A percentile compares a stretch with the other conserved stretches of the same genome.
Conservation (phyloP, 2,329 filamentous ascomycete species). For the Chrysosporium queenslandicum region DNA sequence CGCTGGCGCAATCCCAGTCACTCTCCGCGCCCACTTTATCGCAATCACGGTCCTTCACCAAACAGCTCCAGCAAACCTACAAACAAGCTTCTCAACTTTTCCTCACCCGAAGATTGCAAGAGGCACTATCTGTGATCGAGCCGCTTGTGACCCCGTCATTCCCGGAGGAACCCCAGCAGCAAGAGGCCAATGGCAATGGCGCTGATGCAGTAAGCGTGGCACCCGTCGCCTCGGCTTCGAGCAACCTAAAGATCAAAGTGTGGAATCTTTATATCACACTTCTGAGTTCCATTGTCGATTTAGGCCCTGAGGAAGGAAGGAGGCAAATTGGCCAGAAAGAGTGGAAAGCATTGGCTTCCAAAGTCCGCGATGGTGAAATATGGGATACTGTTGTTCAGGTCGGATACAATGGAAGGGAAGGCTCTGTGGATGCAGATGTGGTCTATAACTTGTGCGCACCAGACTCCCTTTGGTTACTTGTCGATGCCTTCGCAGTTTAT, state of each 20-base stretch:
- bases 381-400: conserved; percentile 87
- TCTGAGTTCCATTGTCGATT: conserved; percentile 78
- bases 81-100: conserved; percentile 90
- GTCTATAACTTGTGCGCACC: conserved; percentile 48
- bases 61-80: conserved; percentile 80
- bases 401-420: conserved; percentile 80
- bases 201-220: conserved; percentile 47
- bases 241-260: conserved; percentile 79
- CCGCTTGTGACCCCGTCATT: conserved; percentile 61
- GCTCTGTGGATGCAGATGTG: conserved; percentile 86
- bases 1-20: conserved; percentile 42
- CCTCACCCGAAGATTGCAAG: conserved; percentile 82
- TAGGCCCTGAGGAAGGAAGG: conserved; percentile 84
- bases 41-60: conserved; percentile 44
- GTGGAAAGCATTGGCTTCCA: conserved; percentile 71
- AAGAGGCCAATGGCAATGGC: conserved; percentile 38
- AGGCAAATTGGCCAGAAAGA: conserved; percentile 72
- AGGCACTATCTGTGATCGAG: conserved; percentile 74
- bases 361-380: conserved; percentile 79
- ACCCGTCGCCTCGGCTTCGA: conserved; percentile 68
- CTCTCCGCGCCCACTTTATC: conserved; percentile 61
- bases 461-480: conserved; percentile 14
- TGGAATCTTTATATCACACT: conserved; percentile 96
- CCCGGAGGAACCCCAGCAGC: conserved; percentile 24
- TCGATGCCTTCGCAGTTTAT: too few relatives aligned